Evolutionary conservation across 495 filamentous ascomycete species (phyloP).

Genomic region (Melanomma pulvis-pyrius): DNA sequence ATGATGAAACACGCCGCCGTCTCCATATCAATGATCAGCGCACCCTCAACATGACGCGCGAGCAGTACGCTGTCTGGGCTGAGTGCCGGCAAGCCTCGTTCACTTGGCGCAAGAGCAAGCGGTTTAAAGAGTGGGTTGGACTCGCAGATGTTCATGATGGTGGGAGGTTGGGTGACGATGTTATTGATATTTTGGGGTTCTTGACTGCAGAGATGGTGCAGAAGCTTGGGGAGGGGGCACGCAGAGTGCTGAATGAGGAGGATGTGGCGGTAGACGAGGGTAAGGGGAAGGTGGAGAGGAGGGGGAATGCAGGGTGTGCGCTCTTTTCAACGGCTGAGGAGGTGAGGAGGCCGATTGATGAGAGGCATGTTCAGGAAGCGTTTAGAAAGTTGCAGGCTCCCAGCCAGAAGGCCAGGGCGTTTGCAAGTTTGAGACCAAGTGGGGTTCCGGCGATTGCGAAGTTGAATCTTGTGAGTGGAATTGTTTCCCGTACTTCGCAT

Average conservation of each 20-base stretch:
- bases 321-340: neutral
- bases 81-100: neutral
- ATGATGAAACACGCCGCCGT: neutral
- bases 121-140: neutral
- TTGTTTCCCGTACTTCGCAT: neutral
- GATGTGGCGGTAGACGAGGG: neutral
- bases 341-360: neutral
- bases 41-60: neutral
- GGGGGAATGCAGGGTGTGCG: neutral
- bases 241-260: neutral
- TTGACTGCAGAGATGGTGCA: neutral
- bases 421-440: neutral
- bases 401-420: neutral
- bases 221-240: neutral
- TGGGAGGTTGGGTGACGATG: neutral
- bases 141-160: neutral
- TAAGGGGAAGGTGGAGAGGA: neutral
- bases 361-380: neutral
- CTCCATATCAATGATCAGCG: neutral
- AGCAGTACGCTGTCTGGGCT: neutral
- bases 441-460: neutral
- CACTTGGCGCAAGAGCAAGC: neutral
- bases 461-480: neutral
- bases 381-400: neutral
- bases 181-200: neutral